Evolutionary conservation across 305 asterid species (phyloP), one percentile per base, ranked within the genome.

Genomic region (Fraxinus velutina): DNA sequence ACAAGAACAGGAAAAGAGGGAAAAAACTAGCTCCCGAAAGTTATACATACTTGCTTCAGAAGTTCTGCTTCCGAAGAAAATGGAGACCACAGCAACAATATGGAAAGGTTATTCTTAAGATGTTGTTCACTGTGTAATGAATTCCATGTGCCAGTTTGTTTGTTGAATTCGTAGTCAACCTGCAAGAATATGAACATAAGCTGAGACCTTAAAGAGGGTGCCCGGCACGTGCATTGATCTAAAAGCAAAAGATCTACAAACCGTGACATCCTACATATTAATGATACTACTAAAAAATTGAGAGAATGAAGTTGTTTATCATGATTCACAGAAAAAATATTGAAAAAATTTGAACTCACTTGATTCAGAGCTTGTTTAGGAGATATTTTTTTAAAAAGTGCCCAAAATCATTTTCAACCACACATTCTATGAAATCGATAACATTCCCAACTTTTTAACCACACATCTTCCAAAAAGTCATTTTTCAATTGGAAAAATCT

Each of bases 21-120:
- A 75, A 32, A 30, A 32, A 74, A 68, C 77, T 15, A 60, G 77
- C 36, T 81, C 80, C 50, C 21, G 60, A 80, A 77, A 77, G 79
- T 79, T 79, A 78, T 19, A 85, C 97, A 36, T 88, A 95, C 99
- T 87, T 92, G 98, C 87, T 91, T 88, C 87, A 94, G 86, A 88
- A 96, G 93, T 73, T 89, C 95, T 13, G 90, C 91, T 85, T 91
- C 95, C 30, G 93, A 87, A 32, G 93, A 55, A 87, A 86, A 85
- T 30, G 99, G 99, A 83, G 98, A 93, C 99, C 99, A 96, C 84
- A 80, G 89, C 88, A 92, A 85, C 85, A 96, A 82, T 86, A 90
- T 79, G 30, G 97, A 85, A 39, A 96, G 94, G 86, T 96, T 96
- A 70, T 55, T 85, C 77, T 66, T 84, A 80, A 84, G 84, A 76